These are phyloP conservation scores for Salix purpurea DNA, from an alignment of 345 rosid species.

Conservation along the genomic window DNA sequence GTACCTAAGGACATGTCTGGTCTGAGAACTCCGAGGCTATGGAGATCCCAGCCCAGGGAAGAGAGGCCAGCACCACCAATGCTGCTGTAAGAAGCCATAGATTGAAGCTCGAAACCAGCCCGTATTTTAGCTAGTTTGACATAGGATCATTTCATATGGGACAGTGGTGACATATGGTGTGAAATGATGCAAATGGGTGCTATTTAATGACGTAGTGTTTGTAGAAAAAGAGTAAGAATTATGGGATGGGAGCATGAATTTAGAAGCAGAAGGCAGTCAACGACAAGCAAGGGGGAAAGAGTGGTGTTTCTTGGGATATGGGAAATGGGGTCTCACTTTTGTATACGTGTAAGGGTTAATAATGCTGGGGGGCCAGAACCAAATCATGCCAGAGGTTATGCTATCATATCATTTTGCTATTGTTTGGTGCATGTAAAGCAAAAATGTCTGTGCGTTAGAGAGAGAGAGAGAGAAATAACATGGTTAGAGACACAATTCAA, in stretches of 20 bases:
- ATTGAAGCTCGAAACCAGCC: slow-evolving; percentile 37
- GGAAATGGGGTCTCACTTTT: slow-evolving; percentile 17
- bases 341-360: not conserved
- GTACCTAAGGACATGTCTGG: slow-evolving; percentile 71
- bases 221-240: slow-evolving; percentile 13
- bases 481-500: slow-evolving; percentile 42
- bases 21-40: slow-evolving; percentile 70
- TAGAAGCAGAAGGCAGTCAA: slow-evolving; percentile 61
- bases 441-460: not conserved
- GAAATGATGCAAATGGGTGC: slow-evolving; percentile 9
- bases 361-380: slow-evolving; percentile 26
- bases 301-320: slow-evolving; percentile 45
- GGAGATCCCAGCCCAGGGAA: slow-evolving; percentile 77
- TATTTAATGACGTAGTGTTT: slow-evolving; percentile 29
- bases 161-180: not conserved
- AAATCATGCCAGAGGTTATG: slow-evolving; percentile 46
- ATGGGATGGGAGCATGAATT: slow-evolving; percentile 22
- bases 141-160: not conserved
- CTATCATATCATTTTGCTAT: slow-evolving; percentile 19
- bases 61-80: slow-evolving; percentile 13
- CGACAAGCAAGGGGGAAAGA: slow-evolving; percentile 28
- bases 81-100: slow-evolving; percentile 23
- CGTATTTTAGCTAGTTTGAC: slow-evolving; percentile 13
- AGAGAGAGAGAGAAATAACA: not conserved
- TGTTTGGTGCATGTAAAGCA: slow-evolving; percentile 23